These are phyloP conservation scores for Mimosa bimucronata DNA, from an alignment of 306 rosid species.

Conservation along the genomic window DNA sequence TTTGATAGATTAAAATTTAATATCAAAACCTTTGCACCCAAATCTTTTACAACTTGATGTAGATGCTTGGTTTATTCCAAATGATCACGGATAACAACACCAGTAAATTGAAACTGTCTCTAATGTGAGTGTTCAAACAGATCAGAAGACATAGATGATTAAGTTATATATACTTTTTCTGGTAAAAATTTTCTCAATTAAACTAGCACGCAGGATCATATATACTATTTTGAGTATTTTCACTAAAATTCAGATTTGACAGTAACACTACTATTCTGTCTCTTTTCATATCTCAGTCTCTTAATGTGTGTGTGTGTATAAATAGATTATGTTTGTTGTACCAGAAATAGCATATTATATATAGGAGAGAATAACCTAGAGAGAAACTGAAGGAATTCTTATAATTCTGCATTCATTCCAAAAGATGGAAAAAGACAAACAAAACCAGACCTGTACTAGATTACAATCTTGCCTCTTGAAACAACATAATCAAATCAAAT, in stretches of 20 bases:
- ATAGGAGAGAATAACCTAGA: background rate
- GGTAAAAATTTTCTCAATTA: too few relatives aligned
- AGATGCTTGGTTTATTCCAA: too few relatives aligned
- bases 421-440: background rate
- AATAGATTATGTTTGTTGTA: background rate
- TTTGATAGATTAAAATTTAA: too few relatives aligned
- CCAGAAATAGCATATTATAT: background rate
- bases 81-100: too few relatives aligned
- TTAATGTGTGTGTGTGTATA: background rate
- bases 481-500: background rate
- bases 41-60: too few relatives aligned
- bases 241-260: background rate
- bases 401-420: slow-evolving; percentile 26
- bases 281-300: background rate
- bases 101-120: too few relatives aligned
- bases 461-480: slow-evolving; percentile 23
- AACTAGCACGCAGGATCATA: background rate
- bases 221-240: too few relatives aligned
- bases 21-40: too few relatives aligned
- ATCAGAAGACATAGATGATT: too few relatives aligned
- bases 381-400: slow-evolving; percentile 21
- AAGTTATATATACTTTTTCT: too few relatives aligned
- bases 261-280: background rate
- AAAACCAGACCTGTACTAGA: slow-evolving; percentile 23
- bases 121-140: too few relatives aligned